Conservation (phyloP, 2,329 filamentous ascomycete species). For the Talaromyces sp. region DNA sequence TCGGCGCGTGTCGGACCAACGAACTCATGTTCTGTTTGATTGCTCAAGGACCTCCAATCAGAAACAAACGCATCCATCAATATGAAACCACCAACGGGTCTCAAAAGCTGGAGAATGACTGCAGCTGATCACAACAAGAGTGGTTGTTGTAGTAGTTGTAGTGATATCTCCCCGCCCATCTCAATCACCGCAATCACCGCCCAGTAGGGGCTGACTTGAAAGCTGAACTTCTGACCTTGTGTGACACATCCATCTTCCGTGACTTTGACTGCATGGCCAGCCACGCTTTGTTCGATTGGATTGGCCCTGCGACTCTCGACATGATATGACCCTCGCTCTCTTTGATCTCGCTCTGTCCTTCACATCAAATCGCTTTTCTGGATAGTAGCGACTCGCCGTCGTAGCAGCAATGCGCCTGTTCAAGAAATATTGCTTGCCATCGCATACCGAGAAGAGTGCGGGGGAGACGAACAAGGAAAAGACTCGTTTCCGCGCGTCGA, state of each 20-base stretch:
- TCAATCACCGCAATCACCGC: no score
- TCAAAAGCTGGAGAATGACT: not conserved
- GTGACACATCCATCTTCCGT: not conserved
- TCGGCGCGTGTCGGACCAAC: not conserved
- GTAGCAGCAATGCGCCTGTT: constrained; percentile 11
- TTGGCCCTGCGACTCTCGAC: not conserved
- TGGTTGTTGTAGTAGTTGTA: no score
- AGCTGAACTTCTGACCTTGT: not conserved
- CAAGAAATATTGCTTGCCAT: constrained; percentile 6
- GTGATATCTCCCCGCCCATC: not conserved
- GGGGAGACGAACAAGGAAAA: constrained; percentile 7
- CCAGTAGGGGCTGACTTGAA: not conserved
- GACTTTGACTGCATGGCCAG: not conserved
- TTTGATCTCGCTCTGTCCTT: not conserved
- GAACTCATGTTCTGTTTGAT: not conserved
- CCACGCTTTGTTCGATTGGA: not conserved
- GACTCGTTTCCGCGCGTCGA: not conserved
- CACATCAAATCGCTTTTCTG: not conserved
- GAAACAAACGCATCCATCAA: not conserved
- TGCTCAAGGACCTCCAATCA: not conserved
- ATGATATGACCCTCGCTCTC: not conserved
- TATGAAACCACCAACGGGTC: not conserved
- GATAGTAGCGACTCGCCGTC: not conserved
- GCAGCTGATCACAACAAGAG: not conserved
- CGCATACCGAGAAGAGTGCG: constrained; percentile 5